Evolutionary conservation across 768 basidiomycete species (phyloP), one percentile per base, ranked within the genome.

Genomic region (Russula compacta): DNA sequence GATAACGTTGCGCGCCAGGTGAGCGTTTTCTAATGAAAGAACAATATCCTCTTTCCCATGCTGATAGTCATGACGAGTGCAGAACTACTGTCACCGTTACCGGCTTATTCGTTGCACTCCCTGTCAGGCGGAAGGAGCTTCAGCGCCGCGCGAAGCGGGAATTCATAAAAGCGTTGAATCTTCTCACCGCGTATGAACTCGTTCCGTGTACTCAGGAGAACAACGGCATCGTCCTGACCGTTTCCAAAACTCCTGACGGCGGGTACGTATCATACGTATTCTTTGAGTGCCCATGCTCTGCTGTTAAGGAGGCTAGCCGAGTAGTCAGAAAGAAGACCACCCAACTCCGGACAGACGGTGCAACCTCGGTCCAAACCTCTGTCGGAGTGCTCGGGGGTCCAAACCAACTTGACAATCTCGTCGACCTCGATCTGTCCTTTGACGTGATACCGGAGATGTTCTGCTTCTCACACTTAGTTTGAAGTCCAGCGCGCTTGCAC

Each of bases 81-180:
- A 97, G 97, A 6, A 98, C 95, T 0, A 95, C 95, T 0, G 80
- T 94, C 19, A 75, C 76, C 0, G 73, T 97, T 2, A 77, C 81
- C 0, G 81, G 82, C 33, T 76, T 95, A 0, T 98, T 98, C 73
- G 75, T 77, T 6, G 81, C 89, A 1, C 78, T 98, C 0, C 92
- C 97, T 1, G 97, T 99, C 6, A 82, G 95, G 5, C 79, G 92
- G 6, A 95, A 95, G 71, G 97, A 98, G 67, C 80, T 98, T 36
- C 86, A 92, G 69, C 77, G 91, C 56, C 94, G 95, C 66, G 77
- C 79, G 1, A 98, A 95, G 70, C 83, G 93, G 46, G 95, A 98
- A 67, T 95, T 89, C 68, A 83, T 76, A 4, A 97, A 97, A 68
- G 88, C 90, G 1, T 29, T 98, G n/a, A 75, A 80, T 6, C 75